phyloP scores from a whole-genome alignment of 345 rosid species.

The Passiflora organensis region DNA sequence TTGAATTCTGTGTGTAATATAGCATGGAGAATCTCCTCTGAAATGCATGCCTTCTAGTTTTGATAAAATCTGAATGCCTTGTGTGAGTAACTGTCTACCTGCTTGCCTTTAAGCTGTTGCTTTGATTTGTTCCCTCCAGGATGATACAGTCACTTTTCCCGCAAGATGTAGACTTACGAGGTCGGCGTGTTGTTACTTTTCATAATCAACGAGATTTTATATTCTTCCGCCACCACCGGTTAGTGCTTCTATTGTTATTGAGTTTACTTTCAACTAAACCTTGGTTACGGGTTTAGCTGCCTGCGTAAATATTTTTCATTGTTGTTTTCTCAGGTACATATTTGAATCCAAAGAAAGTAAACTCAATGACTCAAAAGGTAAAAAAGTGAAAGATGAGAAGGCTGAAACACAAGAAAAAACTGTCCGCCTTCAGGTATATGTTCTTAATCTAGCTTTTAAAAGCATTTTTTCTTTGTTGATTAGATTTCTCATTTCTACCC shows the following conservation, averaged over 20 bases:
- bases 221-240: constrained; percentile 95
- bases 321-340: constrained; percentile 47
- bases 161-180: constrained; percentile 73
- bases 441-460: too few relatives aligned
- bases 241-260: constrained; percentile 4
- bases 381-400: constrained; percentile 42
- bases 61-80: background rate
- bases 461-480: constrained; percentile 6
- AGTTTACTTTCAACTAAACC: background rate
- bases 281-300: background rate
- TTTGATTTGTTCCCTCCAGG: constrained; percentile 29
- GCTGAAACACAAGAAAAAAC: constrained; percentile 50
- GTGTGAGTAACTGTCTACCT: background rate
- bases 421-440: constrained; percentile 73
- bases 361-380: constrained; percentile 37
- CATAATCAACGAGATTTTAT: constrained; percentile 96
- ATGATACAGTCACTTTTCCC: constrained; percentile 80
- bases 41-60: background rate
- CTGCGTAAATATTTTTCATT: background rate
- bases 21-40: background rate
- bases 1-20: background rate
- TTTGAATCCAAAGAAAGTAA: constrained; percentile 71
- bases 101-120: background rate
- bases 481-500: background rate
- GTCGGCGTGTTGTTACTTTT: constrained; percentile 87